phyloP scores from a whole-genome alignment of 1,139 yeast genomes.

The Arxiozyma slooffiae region DNA sequence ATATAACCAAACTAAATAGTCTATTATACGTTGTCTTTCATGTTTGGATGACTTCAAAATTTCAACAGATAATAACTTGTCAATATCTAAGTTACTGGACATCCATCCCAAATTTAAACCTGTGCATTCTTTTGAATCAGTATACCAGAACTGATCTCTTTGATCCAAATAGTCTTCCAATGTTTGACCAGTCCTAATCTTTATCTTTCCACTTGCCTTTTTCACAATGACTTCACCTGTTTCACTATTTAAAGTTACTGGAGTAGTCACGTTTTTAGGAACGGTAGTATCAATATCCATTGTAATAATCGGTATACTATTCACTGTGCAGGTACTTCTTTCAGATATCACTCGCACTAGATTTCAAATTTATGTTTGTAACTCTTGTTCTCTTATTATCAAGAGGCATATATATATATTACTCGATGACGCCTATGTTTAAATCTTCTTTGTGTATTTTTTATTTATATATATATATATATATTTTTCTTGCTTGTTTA shows the following conservation, averaged over 20 bases:
- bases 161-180: constrained; percentile 46
- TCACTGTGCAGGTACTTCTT: neutral
- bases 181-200: constrained; percentile 47
- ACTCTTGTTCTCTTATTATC: no score
- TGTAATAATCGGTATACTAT: no score
- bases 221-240: constrained; percentile 33
- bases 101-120: constrained; percentile 41
- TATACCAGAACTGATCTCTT: constrained; percentile 33
- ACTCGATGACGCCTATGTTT: neutral
- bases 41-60: constrained; percentile 19
- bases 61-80: constrained; percentile 9
- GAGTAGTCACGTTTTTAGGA: constrained; percentile 12
- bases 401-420: no score
- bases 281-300: constrained; percentile 8
- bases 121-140: constrained; percentile 38
- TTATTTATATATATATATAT: no score
- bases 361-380: no score
- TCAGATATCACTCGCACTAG: neutral
- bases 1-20: constrained; percentile 37
- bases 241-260: constrained; percentile 14
- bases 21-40: constrained; percentile 25
- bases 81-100: constrained; percentile 13
- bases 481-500: no score
- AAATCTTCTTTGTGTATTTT: neutral
- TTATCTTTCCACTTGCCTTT: constrained; percentile 34